Conservation (phyloP, 441 rosid species). For the Omphalea diandra region DNA sequence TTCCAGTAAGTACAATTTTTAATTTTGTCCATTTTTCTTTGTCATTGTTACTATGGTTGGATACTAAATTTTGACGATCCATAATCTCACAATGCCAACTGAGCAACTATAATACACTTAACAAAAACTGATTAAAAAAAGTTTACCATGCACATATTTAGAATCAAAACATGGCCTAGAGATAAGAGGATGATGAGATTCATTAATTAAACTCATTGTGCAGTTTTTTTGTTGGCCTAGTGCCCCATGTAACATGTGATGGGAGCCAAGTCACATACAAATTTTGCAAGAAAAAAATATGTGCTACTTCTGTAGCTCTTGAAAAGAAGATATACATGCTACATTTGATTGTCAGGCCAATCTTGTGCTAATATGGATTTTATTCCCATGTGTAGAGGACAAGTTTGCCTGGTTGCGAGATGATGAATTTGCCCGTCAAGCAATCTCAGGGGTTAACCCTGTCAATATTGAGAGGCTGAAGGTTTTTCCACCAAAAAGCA, state of each 20-base stretch:
- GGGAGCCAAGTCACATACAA: slow-evolving; percentile 20
- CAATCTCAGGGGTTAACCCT: slow-evolving; percentile 84
- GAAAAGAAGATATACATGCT: neutral
- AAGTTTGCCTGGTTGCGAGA: slow-evolving; percentile 95
- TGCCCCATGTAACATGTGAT: slow-evolving; percentile 7
- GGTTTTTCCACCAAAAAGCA: slow-evolving; percentile 82
- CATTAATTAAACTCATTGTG: neutral
- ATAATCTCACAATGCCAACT: no score
- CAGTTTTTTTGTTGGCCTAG: slow-evolving; percentile 18
- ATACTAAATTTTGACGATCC: neutral
- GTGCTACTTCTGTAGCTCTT: no score
- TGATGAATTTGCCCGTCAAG: slow-evolving; percentile 95
- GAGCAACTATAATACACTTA: neutral
- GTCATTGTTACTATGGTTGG: neutral
- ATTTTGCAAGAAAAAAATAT: neutral
- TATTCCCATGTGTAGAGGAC: slow-evolving; percentile 60
- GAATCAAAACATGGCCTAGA: neutral
- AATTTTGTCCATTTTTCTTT: neutral
- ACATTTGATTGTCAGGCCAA: no score
- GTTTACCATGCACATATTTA: neutral
- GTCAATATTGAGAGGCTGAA: slow-evolving; percentile 63
- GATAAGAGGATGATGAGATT: neutral
- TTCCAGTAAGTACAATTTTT: slow-evolving; percentile 54
- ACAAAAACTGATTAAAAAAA: neutral
- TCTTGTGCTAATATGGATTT: slow-evolving; percentile 24